These are phyloP conservation scores for Carpinus fangiana DNA, from an alignment of 306 rosid species.

Conservation along the genomic window DNA sequence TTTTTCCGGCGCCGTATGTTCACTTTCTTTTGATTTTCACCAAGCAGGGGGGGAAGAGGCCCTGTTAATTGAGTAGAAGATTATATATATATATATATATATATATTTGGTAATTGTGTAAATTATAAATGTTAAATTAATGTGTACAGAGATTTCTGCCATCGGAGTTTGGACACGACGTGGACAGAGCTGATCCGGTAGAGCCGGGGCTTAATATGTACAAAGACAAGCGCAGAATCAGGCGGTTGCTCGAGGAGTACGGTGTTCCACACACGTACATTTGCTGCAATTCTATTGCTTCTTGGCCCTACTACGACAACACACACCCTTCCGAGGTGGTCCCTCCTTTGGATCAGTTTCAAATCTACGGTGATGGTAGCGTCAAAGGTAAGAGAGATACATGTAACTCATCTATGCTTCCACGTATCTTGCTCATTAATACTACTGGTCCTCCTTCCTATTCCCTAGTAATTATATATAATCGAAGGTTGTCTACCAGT, in stretches of 20 bases:
- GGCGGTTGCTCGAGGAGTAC: constrained; percentile 40
- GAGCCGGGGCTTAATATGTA: constrained; percentile 67
- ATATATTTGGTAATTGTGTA: too few relatives aligned
- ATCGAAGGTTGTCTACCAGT: too few relatives aligned
- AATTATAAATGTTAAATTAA: neutral
- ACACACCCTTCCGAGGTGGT: constrained; percentile 55
- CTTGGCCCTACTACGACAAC: constrained; percentile 73
- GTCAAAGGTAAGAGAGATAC: constrained; percentile 43
- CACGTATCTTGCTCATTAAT: too few relatives aligned
- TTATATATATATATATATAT: too few relatives aligned
- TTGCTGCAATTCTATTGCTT: constrained; percentile 72
- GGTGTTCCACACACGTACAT: constrained; percentile 56
- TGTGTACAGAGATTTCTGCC: constrained; percentile 61
- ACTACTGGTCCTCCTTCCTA: too few relatives aligned
- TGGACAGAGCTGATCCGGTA: constrained; percentile 67
- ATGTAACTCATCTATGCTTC: too few relatives aligned
- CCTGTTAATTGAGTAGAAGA: too few relatives aligned
- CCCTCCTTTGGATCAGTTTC: constrained; percentile 61
- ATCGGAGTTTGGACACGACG: constrained; percentile 77
- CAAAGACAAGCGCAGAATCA: constrained; percentile 43
- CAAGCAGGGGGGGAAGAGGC: too few relatives aligned
- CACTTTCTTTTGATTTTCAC: too few relatives aligned
- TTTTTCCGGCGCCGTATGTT: too few relatives aligned
- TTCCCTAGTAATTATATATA: too few relatives aligned
- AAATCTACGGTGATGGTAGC: constrained; percentile 71